These are phyloP conservation scores for Tulasnella sp. DNA, from an alignment of 768 basidiomycete genomes.

Conservation along the genomic window DNA sequence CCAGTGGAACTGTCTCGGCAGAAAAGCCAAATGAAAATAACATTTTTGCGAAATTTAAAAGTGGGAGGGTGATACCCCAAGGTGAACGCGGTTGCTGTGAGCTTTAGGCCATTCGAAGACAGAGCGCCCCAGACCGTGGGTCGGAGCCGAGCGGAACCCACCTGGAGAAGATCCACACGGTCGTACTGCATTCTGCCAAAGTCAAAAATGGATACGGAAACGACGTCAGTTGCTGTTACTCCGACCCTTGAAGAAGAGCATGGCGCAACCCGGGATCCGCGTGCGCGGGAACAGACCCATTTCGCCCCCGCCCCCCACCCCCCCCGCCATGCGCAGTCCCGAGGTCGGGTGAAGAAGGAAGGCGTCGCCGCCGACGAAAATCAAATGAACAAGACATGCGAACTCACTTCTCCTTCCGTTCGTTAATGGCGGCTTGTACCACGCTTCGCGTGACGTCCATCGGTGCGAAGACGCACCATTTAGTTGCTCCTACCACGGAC, in stretches of 20 bases:
- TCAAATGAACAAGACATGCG: background rate
- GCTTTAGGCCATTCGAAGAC: slow-evolving; percentile 18
- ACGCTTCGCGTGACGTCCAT: slow-evolving; percentile 50
- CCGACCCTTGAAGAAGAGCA: background rate
- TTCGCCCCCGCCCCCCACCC: background rate
- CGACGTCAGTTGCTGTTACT: background rate
- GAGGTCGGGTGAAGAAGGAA: background rate
- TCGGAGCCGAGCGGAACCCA: slow-evolving; percentile 35
- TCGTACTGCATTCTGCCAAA: slow-evolving; percentile 14
- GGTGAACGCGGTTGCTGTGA: slow-evolving; percentile 10
- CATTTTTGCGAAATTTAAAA: background rate
- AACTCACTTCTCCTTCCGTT: slow-evolving; percentile 43
- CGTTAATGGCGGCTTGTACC: slow-evolving; percentile 62
- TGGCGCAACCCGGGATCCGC: background rate
- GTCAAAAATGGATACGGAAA: background rate
- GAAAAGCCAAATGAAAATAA: background rate
- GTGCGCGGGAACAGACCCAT: background rate
- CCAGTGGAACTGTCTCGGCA: slow-evolving; percentile 65
- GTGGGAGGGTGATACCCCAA: background rate
- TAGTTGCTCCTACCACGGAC: slow-evolving; percentile 67
- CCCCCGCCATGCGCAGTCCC: background rate
- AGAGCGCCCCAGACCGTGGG: slow-evolving; percentile 3
- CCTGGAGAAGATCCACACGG: slow-evolving; percentile 69
- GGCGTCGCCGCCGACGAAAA: background rate
- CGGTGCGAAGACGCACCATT: slow-evolving; percentile 76